Evolutionary conservation across 176 grass and related monocot species (phyloP), one percentile per base, ranked within the genome.

Genomic region (Bothriochloa decipiens): DNA sequence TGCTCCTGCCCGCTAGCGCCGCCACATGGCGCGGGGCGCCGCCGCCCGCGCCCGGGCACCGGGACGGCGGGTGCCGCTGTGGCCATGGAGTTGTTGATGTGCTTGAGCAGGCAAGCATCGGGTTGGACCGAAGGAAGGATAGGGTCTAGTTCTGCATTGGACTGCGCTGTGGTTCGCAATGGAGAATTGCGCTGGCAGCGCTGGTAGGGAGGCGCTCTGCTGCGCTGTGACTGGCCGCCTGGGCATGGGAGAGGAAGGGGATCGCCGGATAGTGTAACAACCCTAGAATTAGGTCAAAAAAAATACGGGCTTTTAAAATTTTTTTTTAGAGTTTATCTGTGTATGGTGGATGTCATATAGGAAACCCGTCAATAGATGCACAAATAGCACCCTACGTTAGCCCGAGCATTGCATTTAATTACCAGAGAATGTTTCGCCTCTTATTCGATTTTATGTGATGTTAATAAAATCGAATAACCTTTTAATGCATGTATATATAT

Each of bases 51-150:
- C 50, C 28, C 13, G 68, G 66, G 49, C 53, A 42, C 22, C 6
- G 67, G 37, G 68, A 76, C 76, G 64, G 67, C 10, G 23, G 60
- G 11, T 71, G 47, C 36, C 46, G 52, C 77, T n/a, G 87, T 49
- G 25, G 77, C 72, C 81, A 90, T 32, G 82, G 63, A 1, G 27
- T 60, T 13, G 92, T 60, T 17, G 92, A 86, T 8, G 81, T 75
- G 89, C 35, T 81, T 41, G 76, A 71, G 70, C 47, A 87, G 39
- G 76, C 85, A 64, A 91, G 76, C 89, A 87, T 90, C 25, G 23
- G 68, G 32, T 20, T 49, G 5, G 28, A 22, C 27, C 11, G 26
- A 50, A 70, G 23, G 80, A 66, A 28, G 46, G 78, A 0, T 4
- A 41, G 67, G 75, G 33, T 27, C 17, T 20, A 33, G 65, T 33